Base-by-base conservation (phyloP, 495 filamentous ascomycete genomes). In the Penicillium maclennaniae region DNA sequence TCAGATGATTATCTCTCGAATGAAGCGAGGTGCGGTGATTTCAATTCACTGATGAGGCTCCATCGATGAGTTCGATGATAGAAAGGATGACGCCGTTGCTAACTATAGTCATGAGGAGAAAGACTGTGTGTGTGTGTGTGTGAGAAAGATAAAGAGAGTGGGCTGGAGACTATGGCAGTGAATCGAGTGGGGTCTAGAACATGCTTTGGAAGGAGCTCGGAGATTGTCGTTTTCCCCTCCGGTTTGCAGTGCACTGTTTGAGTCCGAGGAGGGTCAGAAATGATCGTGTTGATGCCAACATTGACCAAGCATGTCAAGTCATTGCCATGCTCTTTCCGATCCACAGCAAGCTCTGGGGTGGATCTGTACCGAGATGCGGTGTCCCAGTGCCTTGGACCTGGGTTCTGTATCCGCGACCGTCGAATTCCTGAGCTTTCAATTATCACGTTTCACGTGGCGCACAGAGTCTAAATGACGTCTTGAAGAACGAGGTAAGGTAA, bases 291-390 rank as follows among this genome's bases (percentile, higher is more conserved):
- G 1, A 34, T 34, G 2, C 14, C 1, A 34, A 34, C 31, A 12
- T 34, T 34, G 31, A 34, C n/a, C n/a, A 14, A 34, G 31, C 31
- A 14, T 34, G 17, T 48, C 44, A 47, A 56, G 15, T 53, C 49
- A 48, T 37, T 47, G 47, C 45, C 43, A 44, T 52, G 46, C 27
- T 47, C 58, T 42, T 42, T 16, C 21, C 43, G 46, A 48, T 51
- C 56, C 62, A 61, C 53, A 45, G 34, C 43, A 62, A 62, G 40
- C 41, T 55, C 45, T 53, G 61, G 53, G 40, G 63, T 63, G 58
- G 63, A 61, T 63, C 63, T 63, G 60, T 58, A 58, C 59, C 57
- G 57, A 66, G 57, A 66, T 61, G 60, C 53, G 54, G 47, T 49
- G 23, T 44, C 55, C 63, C 53, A 55, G 57, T 55, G 7, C 49